phyloP scores from a whole-genome alignment of 2,329 filamentous ascomycete species.

The Pyricularia pennisetigena region DNA sequence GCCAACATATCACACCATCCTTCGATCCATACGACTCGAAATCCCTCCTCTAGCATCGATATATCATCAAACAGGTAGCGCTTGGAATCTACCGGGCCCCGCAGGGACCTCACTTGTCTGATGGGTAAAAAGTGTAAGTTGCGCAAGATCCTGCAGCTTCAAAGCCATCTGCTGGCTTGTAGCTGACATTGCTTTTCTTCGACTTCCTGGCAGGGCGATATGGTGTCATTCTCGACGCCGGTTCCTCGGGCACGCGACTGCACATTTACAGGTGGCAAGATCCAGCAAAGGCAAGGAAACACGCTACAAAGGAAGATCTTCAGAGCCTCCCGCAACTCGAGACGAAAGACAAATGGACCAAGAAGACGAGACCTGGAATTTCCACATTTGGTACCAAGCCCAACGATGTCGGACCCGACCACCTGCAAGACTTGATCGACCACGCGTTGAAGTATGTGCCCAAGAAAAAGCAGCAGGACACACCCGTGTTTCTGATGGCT shows the following conservation, averaged over 20 bases:
- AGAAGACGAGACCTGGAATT: slow-evolving; percentile 89
- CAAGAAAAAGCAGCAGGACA: slow-evolving; percentile 64
- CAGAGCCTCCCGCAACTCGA: slow-evolving; percentile 68
- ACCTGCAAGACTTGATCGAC: slow-evolving; percentile 69
- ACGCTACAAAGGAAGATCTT: slow-evolving; percentile 49
- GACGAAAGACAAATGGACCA: slow-evolving; percentile 79
- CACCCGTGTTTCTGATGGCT: slow-evolving; percentile 89
- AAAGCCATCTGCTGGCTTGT: background rate
- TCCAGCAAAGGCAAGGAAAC: slow-evolving; percentile 53
- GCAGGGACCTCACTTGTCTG: background rate
- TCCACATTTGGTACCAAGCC: slow-evolving; percentile 80
- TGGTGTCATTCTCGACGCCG: slow-evolving; percentile 93
- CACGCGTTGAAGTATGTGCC: slow-evolving; percentile 77
- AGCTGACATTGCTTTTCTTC: slow-evolving; percentile 5
- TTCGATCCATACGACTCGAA: background rate
- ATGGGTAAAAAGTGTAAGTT: slow-evolving; percentile 6
- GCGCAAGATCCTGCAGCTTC: background rate
- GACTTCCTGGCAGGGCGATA: slow-evolving; percentile 46
- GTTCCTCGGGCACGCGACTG: slow-evolving; percentile 90
- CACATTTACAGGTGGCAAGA: slow-evolving; percentile 94
- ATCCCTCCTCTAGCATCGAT: background rate
- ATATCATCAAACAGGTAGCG: background rate
- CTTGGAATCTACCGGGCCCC: background rate
- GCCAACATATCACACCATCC: background rate
- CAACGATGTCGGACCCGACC: slow-evolving; percentile 66